Evolutionary conservation across 345 rosid genomes (phyloP).

Genomic region (Dimocarpus longan): DNA sequence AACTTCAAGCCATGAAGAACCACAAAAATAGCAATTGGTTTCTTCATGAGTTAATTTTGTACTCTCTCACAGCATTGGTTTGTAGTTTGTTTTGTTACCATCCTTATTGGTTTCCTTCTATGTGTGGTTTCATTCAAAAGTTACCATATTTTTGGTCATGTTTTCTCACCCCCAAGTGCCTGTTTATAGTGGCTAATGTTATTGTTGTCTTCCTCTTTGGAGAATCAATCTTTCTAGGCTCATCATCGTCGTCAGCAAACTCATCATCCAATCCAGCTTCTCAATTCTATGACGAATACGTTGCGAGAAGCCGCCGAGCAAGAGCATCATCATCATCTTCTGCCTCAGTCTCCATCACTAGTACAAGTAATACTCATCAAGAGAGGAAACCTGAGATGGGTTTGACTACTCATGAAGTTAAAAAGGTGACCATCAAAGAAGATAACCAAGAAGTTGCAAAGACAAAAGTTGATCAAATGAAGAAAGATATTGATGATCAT

Average conservation of each 20-base stretch:
- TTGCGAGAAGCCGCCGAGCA: slow-evolving; percentile 29
- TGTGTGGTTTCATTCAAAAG: slow-evolving; percentile 25
- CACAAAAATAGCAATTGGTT: slow-evolving; percentile 21
- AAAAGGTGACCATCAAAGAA: slow-evolving; percentile 1
- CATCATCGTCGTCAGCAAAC: neutral
- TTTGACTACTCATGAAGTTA: slow-evolving; percentile 5
- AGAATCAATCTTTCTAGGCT: slow-evolving; percentile 39
- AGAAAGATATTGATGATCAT: neutral
- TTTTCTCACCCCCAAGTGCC: slow-evolving; percentile 39
- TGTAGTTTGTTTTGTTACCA: slow-evolving; percentile 29
- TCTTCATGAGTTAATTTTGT: slow-evolving; percentile 24
- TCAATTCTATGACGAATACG: slow-evolving; percentile 51
- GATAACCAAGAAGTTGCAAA: neutral
- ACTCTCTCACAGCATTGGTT: slow-evolving; percentile 32
- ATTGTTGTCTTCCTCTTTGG: slow-evolving; percentile 57
- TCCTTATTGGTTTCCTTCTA: slow-evolving; percentile 31
- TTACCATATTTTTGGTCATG: slow-evolving; percentile 31
- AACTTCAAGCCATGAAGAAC: slow-evolving; percentile 30
- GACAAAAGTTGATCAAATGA: neutral
- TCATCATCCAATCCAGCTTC: neutral
- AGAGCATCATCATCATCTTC: neutral
- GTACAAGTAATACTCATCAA: too few species aligned
- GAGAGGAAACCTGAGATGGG: neutral
- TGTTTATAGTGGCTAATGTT: slow-evolving; percentile 54
- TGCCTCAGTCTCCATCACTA: too few species aligned